phyloP scores from a whole-genome alignment of 192 early-diverging fungal genomes.

The Rhizoclosmatium sp. region DNA sequence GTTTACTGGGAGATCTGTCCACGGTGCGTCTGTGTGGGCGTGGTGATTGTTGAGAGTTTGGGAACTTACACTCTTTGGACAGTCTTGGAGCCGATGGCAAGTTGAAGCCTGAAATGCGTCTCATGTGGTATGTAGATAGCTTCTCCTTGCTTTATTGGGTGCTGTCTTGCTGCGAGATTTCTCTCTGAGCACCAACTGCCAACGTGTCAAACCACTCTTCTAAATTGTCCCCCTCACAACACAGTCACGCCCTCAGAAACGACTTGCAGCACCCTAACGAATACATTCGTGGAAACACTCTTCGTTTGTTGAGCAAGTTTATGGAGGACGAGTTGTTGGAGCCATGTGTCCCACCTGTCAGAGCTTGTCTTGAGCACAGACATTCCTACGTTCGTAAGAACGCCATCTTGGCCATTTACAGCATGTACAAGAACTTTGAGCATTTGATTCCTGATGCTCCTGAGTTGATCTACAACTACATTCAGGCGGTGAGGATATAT shows the following conservation, averaged over 20 bases:
- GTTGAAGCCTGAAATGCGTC: conserved; percentile 89
- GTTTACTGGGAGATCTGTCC: conserved; percentile 99
- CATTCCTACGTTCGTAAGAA: conserved; percentile 96
- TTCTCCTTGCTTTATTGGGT: not conserved
- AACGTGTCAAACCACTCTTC: no score
- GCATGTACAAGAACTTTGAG: conserved; percentile 89
- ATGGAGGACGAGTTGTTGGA: conserved; percentile 94
- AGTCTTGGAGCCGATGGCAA: conserved; percentile 79
- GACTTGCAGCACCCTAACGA: conserved; percentile 99
- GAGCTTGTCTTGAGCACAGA: conserved; percentile 78
- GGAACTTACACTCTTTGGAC: conserved; percentile 1
- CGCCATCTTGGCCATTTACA: conserved; percentile 90
- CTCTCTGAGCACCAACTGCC: no score
- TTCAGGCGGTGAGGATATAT: conserved; percentile 39
- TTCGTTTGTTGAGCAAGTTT: conserved; percentile 95
- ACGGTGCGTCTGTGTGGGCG: conserved; percentile 55
- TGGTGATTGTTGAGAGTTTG: not conserved
- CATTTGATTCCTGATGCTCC: conserved; percentile 95
- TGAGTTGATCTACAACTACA: conserved; percentile 78
- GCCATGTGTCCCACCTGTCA: conserved; percentile 88
- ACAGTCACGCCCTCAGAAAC: conserved; percentile 87
- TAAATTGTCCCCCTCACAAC: not conserved
- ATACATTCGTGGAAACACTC: conserved; percentile 92
- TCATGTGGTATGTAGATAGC: conserved; percentile 76
- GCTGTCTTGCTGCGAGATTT: no score